Conservation (phyloP, 495 filamentous ascomycete species). For the Cetradonia linearis region DNA sequence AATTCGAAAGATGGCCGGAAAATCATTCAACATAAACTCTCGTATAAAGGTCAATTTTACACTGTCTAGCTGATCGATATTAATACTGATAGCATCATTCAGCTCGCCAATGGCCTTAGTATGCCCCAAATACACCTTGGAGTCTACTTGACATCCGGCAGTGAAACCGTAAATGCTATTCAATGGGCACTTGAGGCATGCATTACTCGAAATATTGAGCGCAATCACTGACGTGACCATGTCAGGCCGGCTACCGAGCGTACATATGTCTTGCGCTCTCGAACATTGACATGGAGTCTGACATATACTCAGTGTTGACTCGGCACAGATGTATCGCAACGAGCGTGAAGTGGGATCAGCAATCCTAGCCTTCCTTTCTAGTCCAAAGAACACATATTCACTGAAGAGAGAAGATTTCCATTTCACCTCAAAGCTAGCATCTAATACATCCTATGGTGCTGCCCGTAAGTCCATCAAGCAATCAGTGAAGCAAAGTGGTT, state of each 20-base stretch:
- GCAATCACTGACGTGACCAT: neutral
- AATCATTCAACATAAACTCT: constrained; percentile 2
- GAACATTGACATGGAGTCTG: neutral
- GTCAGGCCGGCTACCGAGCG: constrained; percentile 28
- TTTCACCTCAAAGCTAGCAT: constrained; percentile 57
- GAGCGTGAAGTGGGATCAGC: constrained; percentile 49
- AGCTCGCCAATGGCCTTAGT: constrained; percentile 45
- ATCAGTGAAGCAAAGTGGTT: constrained; percentile 42
- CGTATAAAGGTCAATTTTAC: constrained; percentile 13
- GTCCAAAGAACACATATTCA: constrained; percentile 30
- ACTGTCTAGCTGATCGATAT: too few relatives aligned
- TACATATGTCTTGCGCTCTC: constrained; percentile 4
- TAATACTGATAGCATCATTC: neutral
- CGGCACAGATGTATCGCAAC: constrained; percentile 55
- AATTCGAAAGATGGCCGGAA: neutral
- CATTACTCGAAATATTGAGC: neutral
- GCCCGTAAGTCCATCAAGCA: constrained; percentile 46
- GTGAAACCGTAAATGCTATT: constrained; percentile 39
- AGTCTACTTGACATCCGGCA: constrained; percentile 50
- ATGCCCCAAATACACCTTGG: constrained; percentile 61
- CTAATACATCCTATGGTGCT: constrained; percentile 45
- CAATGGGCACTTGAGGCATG: constrained; percentile 37
- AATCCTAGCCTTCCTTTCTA: constrained; percentile 42
- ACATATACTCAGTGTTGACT: constrained; percentile 40
- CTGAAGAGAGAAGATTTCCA: constrained; percentile 51